Conservation (phyloP, 495 filamentous ascomycete species). For the Chaetomium tenue region DNA sequence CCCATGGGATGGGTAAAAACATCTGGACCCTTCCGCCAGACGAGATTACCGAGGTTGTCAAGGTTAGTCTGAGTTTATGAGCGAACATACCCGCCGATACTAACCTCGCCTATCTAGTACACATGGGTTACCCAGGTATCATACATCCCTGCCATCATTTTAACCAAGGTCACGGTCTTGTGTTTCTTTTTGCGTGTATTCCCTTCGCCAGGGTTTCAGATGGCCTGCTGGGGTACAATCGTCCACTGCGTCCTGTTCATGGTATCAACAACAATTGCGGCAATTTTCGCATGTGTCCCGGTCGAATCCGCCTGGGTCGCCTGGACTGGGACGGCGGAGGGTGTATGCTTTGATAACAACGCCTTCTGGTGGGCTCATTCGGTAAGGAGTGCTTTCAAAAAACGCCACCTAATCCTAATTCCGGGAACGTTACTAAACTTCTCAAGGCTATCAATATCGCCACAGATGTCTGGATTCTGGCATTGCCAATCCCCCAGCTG, state of each 20-base stretch:
- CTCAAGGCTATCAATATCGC: background rate
- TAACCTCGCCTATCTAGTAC: background rate
- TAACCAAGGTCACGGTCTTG: background rate
- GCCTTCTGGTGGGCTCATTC: slow-evolving; percentile 2
- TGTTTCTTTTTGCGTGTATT: slow-evolving; percentile 5
- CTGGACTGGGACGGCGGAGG: background rate
- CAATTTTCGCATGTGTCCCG: background rate
- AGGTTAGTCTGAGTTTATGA: background rate
- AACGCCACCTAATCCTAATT: background rate
- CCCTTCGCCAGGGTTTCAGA: background rate
- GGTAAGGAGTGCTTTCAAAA: background rate
- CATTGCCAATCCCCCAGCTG: slow-evolving; percentile 5
- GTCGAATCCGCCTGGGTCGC: background rate
- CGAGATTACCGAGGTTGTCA: background rate
- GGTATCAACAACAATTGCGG: slow-evolving; percentile 1
- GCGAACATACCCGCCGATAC: background rate
- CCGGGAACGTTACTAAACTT: background rate
- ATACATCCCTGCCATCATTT: background rate
- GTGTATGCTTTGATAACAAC: slow-evolving; percentile 3
- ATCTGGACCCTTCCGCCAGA: background rate
- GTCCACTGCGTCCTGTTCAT: background rate
- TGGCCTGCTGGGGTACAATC: background rate
- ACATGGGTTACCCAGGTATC: slow-evolving; percentile 2
- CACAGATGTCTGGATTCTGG: slow-evolving; percentile 1
- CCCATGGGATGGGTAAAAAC: slow-evolving; percentile 2